phyloP scores from a whole-genome alignment of 257 asterid species.

The Schizonepeta tenuifolia region DNA sequence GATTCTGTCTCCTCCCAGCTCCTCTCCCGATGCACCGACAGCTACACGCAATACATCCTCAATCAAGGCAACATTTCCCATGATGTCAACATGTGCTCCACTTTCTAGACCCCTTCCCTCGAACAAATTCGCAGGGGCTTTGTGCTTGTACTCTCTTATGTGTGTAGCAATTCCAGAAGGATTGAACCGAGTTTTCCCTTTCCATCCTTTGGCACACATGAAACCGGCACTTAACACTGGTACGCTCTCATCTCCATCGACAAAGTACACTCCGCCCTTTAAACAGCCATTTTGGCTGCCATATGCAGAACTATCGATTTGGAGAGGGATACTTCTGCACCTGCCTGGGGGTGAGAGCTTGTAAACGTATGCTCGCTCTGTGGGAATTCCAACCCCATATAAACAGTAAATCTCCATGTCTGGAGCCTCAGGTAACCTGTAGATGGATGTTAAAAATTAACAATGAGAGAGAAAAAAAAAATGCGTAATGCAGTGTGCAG shows the following conservation, averaged over 20 bases:
- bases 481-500: too few species aligned
- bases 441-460: background rate
- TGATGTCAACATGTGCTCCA: constrained; percentile 82
- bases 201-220: constrained; percentile 93
- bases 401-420: constrained; percentile 84
- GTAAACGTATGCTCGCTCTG: constrained; percentile 85
- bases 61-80: constrained; percentile 81
- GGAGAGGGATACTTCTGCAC: constrained; percentile 84
- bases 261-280: constrained; percentile 73
- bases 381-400: constrained; percentile 85
- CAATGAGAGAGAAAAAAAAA: too few species aligned
- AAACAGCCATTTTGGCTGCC: constrained; percentile 66
- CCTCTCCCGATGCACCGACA: constrained; percentile 67
- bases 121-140: constrained; percentile 68
- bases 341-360: constrained; percentile 55
- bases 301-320: constrained; percentile 72
- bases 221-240: constrained; percentile 77
- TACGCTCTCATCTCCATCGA: constrained; percentile 80
- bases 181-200: constrained; percentile 78
- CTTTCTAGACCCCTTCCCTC: constrained; percentile 89
- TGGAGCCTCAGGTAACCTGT: constrained; percentile 89
- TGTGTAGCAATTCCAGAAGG: constrained; percentile 71
- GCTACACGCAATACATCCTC: constrained; percentile 80
- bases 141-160: constrained; percentile 73
- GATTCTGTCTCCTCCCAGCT: constrained; percentile 67